Conservation (phyloP, 768 basidiomycete species). For the Russula abietina region DNA sequence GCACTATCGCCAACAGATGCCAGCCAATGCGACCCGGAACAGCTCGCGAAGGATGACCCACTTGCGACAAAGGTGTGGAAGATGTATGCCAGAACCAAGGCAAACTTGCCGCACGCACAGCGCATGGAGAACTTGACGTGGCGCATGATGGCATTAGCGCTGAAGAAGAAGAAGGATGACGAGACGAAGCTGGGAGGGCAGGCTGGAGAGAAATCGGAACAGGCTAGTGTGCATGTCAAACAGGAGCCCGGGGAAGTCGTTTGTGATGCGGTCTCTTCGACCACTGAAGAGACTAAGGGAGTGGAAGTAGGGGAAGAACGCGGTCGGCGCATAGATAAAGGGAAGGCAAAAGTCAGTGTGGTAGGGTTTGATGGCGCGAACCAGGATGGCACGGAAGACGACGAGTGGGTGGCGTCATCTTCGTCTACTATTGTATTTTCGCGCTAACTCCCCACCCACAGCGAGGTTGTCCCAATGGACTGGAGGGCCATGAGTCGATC, state of each 20-base stretch:
- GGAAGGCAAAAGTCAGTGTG: constrained; percentile 69
- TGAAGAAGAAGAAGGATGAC: constrained; percentile 83
- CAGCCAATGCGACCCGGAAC: constrained; percentile 45
- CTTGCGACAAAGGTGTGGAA: constrained; percentile 96
- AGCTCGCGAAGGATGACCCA: constrained; percentile 77
- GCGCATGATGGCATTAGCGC: constrained; percentile 95
- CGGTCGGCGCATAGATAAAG: constrained; percentile 74
- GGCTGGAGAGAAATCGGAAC: constrained; percentile 18
- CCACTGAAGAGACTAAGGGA: constrained; percentile 20
- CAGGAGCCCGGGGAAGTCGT: constrained; percentile 27
- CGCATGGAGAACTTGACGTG: constrained; percentile 98
- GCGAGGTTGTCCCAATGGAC: constrained; percentile 71
- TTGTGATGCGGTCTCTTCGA: constrained; percentile 16
- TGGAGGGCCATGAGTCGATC: constrained; percentile 91
- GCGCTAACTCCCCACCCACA: constrained; percentile 32
- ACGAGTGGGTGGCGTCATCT: constrained; percentile 53
- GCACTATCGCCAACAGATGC: constrained; percentile 39
- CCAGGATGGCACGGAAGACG: constrained; percentile 64
- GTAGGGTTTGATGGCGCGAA: constrained; percentile 75
- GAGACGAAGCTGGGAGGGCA: constrained; percentile 38
- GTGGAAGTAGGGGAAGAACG: constrained; percentile 42
- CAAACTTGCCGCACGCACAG: constrained; percentile 84
- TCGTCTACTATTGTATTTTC: constrained; percentile 23
- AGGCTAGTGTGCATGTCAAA: constrained; percentile 23
- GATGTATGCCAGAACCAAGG: constrained; percentile 88